A percentile compares a stretch with the other conserved stretches of the same genome.
These are phyloP conservation scores for Flaveria linearis DNA, from an alignment of 129 eudicot genomes.

Conservation along the genomic window DNA sequence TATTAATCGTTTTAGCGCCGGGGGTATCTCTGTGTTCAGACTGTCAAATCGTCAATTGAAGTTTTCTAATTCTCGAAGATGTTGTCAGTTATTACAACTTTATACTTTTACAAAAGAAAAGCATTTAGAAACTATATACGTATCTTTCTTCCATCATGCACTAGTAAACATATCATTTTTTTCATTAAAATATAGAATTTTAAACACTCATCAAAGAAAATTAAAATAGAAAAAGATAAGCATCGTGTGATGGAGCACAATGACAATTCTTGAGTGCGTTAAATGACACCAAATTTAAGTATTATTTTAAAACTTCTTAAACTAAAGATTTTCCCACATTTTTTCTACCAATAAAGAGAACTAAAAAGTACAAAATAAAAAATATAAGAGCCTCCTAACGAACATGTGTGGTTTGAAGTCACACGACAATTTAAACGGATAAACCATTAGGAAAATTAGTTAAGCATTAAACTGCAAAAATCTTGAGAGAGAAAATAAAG, in stretches of 20 bases:
- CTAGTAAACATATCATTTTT: not conserved
- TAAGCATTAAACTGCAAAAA: slow-evolving; percentile 3
- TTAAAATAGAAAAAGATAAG: not conserved
- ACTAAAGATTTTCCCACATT: not conserved
- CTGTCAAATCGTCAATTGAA: not conserved
- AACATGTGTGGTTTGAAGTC: not conserved
- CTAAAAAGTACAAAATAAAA: not conserved
- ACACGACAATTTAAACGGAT: not conserved
- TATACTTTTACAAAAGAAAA: not conserved
- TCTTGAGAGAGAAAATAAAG: slow-evolving; percentile 5
- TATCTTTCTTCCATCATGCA: not conserved
- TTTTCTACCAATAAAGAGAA: not conserved
- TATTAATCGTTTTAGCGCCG: not conserved
- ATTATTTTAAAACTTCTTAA: not conserved
- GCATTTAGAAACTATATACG: not conserved
- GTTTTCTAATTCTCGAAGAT: not conserved
- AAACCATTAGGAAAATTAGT: no score
- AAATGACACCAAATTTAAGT: not conserved
- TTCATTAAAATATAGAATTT: not conserved
- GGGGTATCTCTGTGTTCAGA: not conserved
- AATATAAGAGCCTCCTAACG: not conserved
- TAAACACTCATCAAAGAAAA: not conserved
- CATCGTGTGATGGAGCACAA: not conserved
- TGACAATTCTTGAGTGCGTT: not conserved
- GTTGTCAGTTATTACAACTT: not conserved